Evolutionary conservation across 371 early-diverging fungal species (phyloP), one percentile per base, ranked within the genome.

Genomic region (Rhizopus stolonifer): DNA sequence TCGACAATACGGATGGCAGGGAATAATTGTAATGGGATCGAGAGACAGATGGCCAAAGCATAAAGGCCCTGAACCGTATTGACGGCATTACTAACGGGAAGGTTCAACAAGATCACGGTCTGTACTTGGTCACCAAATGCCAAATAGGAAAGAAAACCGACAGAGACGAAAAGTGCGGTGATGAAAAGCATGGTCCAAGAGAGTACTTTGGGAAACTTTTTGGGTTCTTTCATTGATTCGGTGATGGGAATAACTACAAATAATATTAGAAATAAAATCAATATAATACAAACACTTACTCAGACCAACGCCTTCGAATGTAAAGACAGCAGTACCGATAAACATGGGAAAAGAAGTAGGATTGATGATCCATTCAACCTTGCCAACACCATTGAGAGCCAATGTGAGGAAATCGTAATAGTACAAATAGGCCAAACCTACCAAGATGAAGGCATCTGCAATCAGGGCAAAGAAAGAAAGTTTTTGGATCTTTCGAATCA

Each of bases 251-350:
- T 84, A 18, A 87, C 72, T 68, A 42, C 18, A 52, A 10, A 26
- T 32, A 34, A n/a, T n/a, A n/a, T n/a, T n/a, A 44, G 2, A 22
- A 14, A 9, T 18, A 10, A 38, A 7, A 23, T 34, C 32, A 22
- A 39, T 33, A 15, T 23, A 25, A 3, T 14, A 6, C 26, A 25
- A 14, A 15, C 23, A n/a, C 70, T 54, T 71, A 74, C 77, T 81
- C 31, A 92, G 62, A 43, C 94, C 91, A 64, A 92, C 89, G 25
- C 94, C 94, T 72, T 94, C 94, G 56, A 88, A 94, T 0, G 93
- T 89, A 66, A 90, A 94, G 26, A 92, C 86, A 46, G 92, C 90
- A 13, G 93, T 93, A 34, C 94, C 94, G 50, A 94, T 83, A 61
- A 91, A 90, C 57, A 94, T 65, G 2, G 89, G 80, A 65, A 91